Evolutionary conservation across 306 rosid species (phyloP).

Genomic region (Vigna hirtella): DNA sequence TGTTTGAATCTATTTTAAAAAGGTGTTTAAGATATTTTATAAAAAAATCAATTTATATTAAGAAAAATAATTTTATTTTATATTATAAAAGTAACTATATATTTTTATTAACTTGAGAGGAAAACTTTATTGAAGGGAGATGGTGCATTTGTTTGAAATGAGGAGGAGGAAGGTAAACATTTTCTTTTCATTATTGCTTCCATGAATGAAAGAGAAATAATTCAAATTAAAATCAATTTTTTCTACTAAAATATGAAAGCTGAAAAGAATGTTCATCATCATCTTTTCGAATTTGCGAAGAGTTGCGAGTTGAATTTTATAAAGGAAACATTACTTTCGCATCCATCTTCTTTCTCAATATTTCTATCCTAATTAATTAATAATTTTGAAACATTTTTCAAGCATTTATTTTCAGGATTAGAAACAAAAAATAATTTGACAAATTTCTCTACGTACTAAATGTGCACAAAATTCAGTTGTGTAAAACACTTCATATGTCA

Average conservation of each 20-base stretch:
- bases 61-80: too few species aligned
- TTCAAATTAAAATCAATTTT: neutral
- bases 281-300: neutral
- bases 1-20: too few species aligned
- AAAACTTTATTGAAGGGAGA: too few species aligned
- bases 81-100: too few species aligned
- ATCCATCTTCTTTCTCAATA: constrained; percentile 12
- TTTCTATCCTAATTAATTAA: neutral
- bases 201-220: neutral
- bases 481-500: neutral
- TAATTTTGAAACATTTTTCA: neutral
- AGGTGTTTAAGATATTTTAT: too few species aligned
- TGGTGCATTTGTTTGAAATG: too few species aligned
- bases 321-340: neutral
- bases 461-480: neutral
- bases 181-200: neutral
- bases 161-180: neutral
- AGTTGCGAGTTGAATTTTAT: neutral
- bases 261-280: neutral
- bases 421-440: neutral
- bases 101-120: too few species aligned
- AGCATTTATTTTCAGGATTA: neutral
- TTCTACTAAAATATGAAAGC: constrained; percentile 25
- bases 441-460: neutral
- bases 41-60: too few species aligned